These are phyloP conservation scores for Penicillium sclerotiorum DNA, from an alignment of 2,329 filamentous ascomycete species.

Conservation along the genomic window DNA sequence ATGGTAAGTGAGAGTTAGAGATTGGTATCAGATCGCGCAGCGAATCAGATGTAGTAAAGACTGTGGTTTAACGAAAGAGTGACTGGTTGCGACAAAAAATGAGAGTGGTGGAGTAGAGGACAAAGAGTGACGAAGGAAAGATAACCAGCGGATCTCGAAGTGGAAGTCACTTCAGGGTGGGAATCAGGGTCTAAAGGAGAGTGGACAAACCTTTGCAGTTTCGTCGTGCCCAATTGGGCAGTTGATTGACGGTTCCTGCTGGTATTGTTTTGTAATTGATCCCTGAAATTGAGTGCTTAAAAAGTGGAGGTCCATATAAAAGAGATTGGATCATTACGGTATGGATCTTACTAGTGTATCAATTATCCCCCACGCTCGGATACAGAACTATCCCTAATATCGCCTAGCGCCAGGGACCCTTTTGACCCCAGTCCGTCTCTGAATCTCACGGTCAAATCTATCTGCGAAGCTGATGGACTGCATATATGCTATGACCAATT, in stretches of 20 bases:
- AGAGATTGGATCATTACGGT: slow-evolving; percentile 1
- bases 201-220: slow-evolving; percentile 9
- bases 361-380: slow-evolving; percentile 1
- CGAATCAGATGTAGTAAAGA: slow-evolving; percentile 22
- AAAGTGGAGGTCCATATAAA: not conserved
- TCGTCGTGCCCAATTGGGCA: slow-evolving; percentile 9
- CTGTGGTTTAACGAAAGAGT: slow-evolving; percentile 22
- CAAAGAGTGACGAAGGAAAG: slow-evolving; percentile 26
- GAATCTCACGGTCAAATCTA: not conserved
- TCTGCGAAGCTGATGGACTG: too few relatives aligned
- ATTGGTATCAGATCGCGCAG: slow-evolving; percentile 18
- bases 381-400: slow-evolving; percentile 6
- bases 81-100: slow-evolving; percentile 20
- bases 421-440: slow-evolving; percentile 5
- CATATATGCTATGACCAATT: not conserved
- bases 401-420: slow-evolving; percentile 15
- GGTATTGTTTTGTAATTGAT: not conserved
- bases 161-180: slow-evolving; percentile 17
- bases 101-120: slow-evolving; percentile 21
- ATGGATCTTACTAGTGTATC: not conserved
- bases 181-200: slow-evolving; percentile 17
- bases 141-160: slow-evolving; percentile 19
- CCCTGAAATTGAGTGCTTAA: not conserved
- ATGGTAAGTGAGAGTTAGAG: not conserved
- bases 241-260: slow-evolving; percentile 4